phyloP scores from a whole-genome alignment of 2,329 filamentous ascomycete species.

The Leptographium wingfieldii region DNA sequence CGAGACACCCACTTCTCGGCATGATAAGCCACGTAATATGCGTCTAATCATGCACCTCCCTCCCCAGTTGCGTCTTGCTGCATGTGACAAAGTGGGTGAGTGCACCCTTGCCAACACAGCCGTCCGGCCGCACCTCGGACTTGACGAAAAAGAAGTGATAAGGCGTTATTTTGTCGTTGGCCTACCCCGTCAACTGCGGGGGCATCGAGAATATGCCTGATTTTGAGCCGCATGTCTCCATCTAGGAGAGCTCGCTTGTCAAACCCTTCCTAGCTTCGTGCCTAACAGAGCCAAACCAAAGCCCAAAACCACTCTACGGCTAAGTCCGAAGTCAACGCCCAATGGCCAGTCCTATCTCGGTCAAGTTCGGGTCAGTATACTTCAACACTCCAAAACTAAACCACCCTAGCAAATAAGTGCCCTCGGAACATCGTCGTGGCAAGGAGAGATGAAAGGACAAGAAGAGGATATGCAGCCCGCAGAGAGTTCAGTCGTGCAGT shows the following conservation, averaged over 20 bases:
- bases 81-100: background rate
- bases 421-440: background rate
- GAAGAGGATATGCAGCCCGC: background rate
- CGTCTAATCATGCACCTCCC: background rate
- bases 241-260: too few relatives aligned
- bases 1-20: background rate
- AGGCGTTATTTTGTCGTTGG: background rate
- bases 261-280: too few relatives aligned
- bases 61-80: background rate
- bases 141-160: background rate
- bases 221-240: too few relatives aligned
- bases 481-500: background rate
- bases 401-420: background rate
- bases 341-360: too few relatives aligned
- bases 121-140: background rate
- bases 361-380: too few relatives aligned
- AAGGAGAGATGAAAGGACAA: background rate
- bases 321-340: too few relatives aligned
- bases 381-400: background rate
- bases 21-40: background rate
- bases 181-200: background rate
- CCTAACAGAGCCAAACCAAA: too few relatives aligned
- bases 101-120: background rate
- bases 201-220: too few relatives aligned
- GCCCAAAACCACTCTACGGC: too few relatives aligned